These are phyloP conservation scores for Schizochytrium sp. DNA, from an alignment of 108 stramenopile genomes.

Conservation along the genomic window DNA sequence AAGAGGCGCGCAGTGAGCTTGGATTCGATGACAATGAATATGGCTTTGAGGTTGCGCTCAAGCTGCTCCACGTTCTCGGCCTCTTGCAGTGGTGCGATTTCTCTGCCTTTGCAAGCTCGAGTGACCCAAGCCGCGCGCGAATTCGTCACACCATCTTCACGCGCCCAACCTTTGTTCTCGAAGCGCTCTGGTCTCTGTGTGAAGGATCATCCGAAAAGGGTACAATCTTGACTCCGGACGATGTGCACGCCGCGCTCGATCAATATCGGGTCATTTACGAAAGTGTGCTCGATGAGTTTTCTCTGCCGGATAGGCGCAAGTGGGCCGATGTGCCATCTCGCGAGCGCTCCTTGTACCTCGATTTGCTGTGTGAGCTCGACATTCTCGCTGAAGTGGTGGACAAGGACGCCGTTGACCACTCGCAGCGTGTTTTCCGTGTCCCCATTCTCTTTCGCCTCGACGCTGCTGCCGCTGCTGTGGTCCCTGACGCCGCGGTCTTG, in stretches of 20 bases:
- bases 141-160: background rate
- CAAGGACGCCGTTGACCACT: background rate
- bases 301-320: background rate
- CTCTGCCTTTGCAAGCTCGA: background rate
- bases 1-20: background rate
- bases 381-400: background rate
- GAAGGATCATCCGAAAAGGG: background rate
- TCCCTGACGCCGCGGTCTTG: background rate
- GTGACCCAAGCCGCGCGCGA: background rate
- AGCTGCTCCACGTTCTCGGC: background rate
- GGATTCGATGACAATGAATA: background rate
- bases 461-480: too few species aligned
- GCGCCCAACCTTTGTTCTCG: background rate
- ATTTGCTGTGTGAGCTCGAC: background rate
- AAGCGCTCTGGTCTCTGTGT: background rate
- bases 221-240: background rate
- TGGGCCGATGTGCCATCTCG: background rate
- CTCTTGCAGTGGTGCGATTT: background rate
- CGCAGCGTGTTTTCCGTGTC: background rate
- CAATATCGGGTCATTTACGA: background rate
- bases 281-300: background rate
- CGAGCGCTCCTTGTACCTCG: background rate
- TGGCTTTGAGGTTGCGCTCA: background rate
- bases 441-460: background rate
- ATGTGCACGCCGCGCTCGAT: background rate